Percentiles rank a stretch among this genome's conserved stretches.
phyloP scores from a whole-genome alignment of 108 stramenopile species.

The Cylindrotheca fusiformis region DNA sequence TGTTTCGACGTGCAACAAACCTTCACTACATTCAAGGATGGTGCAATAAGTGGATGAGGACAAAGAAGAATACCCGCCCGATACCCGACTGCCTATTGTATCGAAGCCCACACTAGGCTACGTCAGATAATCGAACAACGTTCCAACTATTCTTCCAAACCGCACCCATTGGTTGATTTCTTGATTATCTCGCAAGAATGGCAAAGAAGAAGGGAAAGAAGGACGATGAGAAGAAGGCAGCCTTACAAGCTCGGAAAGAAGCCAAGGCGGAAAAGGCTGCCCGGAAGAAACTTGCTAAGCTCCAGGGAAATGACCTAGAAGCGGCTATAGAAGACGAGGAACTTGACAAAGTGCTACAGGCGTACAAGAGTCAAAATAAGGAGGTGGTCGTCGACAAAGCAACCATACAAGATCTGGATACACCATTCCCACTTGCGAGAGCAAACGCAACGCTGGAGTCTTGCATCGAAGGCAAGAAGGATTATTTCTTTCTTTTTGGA shows the following conservation, averaged over 20 bases:
- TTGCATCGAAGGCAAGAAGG: constrained; percentile 53
- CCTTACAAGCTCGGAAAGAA: constrained; percentile 76
- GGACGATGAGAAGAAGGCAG: constrained; percentile 78
- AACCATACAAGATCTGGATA: constrained; percentile 32
- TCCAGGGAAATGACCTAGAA: constrained; percentile 6
- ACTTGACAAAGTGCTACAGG: constrained; percentile 27
- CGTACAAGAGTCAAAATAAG: constrained; percentile 31
- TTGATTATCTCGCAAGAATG: no score
- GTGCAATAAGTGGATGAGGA: no score
- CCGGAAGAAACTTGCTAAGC: constrained; percentile 61
- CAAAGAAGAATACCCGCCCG: constrained; percentile 22
- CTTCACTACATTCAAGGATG: no score
- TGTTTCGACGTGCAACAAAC: no score
- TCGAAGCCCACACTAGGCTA: no score
- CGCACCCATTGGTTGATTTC: no score
- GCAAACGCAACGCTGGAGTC: constrained; percentile 78
- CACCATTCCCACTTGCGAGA: constrained; percentile 66
- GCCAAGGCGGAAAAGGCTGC: constrained; percentile 82
- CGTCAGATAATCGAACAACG: no score
- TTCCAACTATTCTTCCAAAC: no score
- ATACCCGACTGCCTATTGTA: no score
- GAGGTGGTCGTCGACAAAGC: constrained; percentile 24
- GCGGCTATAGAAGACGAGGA: constrained; percentile 17
- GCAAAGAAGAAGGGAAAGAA: constrained; percentile 62
- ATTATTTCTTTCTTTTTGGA: constrained; percentile 86